Evolutionary conservation across 208 protist genomes (phyloP), one percentile per base, ranked within the genome.

Genomic region (Acanthamoeba sp.): DNA sequence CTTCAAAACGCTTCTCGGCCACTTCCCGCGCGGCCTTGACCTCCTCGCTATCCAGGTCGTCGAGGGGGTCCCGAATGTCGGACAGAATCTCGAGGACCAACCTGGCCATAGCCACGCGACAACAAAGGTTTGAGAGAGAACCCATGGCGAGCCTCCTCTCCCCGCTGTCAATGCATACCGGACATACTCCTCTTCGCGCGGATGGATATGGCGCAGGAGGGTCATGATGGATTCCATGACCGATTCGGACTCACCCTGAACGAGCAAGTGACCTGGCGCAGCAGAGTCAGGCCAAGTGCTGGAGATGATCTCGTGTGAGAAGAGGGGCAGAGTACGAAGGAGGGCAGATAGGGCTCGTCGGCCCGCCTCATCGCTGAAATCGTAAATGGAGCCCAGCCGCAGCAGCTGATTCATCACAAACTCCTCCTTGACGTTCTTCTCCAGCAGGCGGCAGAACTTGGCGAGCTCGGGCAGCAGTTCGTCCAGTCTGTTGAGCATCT

Each of bases 11-110:
- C 29, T 59, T 52, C 5, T 38, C 29, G 45, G 78, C 78, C 1
- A 12, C 7, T 29, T 87, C 78, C 1, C 45, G 78, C 16, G 36
- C 78, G 12, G 22, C 45, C 40, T 59, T 36, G n/a, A 87, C 40
- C 20, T 87, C 78, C 6, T 87, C 78, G 20, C 78, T 87, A 20
- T 87, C 45, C 78, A 87, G 50, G 45, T 87, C 78, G n/a, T 87
- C 78, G 42, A 87, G 78, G 0, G 78, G 78, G 34, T 87, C 78
- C 5, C 78, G 40, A 40, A 87, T 59, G 20, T 87, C 78, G 29
- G 78, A 87, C 42, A 87, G 78, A 20, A 87, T 59, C 32, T 87
- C 78, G 45, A 87, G 50, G 4, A 87, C 78, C 7, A 87, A 24
- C 50, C 78, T 87, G 29, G 10, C 45, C 45, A 50, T 50, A 50